Percentiles rank a stretch among this genome's conserved stretches.
phyloP scores from a whole-genome alignment of 345 rosid species.

The Gossypium stocksii region DNA sequence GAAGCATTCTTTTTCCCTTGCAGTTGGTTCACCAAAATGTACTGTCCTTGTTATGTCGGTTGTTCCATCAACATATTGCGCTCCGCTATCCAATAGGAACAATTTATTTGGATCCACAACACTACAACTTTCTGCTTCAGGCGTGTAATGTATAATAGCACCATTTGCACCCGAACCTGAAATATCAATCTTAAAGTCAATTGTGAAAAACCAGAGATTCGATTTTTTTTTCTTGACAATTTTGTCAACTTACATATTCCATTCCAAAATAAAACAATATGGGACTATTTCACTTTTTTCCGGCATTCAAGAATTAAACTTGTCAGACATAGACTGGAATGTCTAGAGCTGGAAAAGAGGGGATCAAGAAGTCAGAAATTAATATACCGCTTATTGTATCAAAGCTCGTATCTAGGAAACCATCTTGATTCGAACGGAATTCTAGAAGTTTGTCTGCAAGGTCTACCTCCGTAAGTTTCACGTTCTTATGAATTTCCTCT shows the following conservation, averaged over 20 bases:
- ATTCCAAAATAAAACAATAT: not conserved
- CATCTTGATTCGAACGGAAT: constrained; percentile 76
- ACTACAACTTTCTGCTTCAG: constrained; percentile 81
- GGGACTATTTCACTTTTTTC: not conserved
- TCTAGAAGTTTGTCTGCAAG: constrained; percentile 80
- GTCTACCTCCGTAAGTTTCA: constrained; percentile 77
- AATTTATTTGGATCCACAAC: constrained; percentile 65
- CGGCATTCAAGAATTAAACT: not conserved
- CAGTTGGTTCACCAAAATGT: constrained; percentile 77
- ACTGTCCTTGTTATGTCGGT: constrained; percentile 96
- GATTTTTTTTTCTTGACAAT: not conserved
- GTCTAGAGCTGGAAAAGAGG: not conserved
- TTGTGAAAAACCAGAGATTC: not conserved
- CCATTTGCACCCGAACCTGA: constrained; percentile 96
- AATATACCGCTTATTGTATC: constrained; percentile 89
- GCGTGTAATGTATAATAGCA: constrained; percentile 89
- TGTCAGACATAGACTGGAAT: not conserved
- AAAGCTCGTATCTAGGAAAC: constrained; percentile 89
- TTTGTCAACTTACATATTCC: not conserved
- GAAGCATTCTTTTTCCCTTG: constrained; percentile 84
- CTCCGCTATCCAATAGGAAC: constrained; percentile 90
- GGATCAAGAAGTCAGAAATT: constrained; percentile 17
- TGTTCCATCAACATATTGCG: constrained; percentile 92
- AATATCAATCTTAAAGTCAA: constrained; percentile 21
- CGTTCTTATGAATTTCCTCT: constrained; percentile 57